These are phyloP conservation scores for Eimeria praecox DNA, from an alignment of 169 alveolate genomes.

Conservation along the genomic window DNA sequence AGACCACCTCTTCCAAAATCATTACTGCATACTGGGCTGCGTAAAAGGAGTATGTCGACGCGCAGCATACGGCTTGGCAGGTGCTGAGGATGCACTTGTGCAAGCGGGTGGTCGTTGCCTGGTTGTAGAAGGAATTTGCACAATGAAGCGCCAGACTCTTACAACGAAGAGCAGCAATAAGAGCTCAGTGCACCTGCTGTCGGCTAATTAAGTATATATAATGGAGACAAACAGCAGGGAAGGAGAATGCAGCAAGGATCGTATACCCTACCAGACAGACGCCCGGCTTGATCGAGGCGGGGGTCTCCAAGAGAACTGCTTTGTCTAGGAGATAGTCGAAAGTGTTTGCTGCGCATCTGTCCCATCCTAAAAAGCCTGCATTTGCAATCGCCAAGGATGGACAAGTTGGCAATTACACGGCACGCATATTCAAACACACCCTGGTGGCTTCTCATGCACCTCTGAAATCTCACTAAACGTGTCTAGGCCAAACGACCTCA, in stretches of 20 bases:
- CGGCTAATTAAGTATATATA: background rate
- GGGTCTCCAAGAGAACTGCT: background rate
- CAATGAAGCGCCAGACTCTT: background rate
- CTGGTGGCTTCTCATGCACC: background rate
- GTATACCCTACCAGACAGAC: conserved; percentile 49
- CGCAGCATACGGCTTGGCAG: conserved; percentile 69
- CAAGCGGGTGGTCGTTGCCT: conserved; percentile 47
- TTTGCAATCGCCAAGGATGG: background rate
- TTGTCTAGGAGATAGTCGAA: conserved; percentile 61
- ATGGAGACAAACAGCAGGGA: background rate
- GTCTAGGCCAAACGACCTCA: background rate
- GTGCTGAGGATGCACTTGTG: conserved; percentile 68
- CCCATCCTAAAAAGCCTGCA: conserved; percentile 72
- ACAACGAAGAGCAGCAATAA: background rate
- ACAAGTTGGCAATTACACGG: background rate
- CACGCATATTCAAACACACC: background rate
- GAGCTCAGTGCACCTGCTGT: background rate
- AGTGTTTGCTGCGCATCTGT: conserved; percentile 43
- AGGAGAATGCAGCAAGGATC: background rate
- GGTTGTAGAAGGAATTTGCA: background rate
- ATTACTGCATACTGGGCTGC: conserved; percentile 68
- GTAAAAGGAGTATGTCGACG: conserved; percentile 69
- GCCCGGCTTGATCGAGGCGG: background rate
- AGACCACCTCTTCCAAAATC: conserved; percentile 60
- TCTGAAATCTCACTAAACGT: background rate